Conservation (phyloP, 23 red algal genomes). For the Cyanidiococcus yangmingshanensis region DNA sequence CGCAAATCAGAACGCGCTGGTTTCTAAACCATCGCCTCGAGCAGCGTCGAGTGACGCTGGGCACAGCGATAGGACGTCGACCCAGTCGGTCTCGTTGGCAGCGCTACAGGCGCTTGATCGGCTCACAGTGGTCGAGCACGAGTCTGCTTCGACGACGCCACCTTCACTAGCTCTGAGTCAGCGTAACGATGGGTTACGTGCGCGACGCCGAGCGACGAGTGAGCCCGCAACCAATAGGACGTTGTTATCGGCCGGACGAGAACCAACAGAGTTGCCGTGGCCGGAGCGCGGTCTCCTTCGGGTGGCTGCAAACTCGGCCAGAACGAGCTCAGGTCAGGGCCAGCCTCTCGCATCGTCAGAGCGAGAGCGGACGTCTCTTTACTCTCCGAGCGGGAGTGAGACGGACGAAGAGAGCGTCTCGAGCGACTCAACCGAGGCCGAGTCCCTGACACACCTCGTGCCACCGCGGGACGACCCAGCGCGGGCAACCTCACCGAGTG, state of each 20-base stretch:
- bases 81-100: background rate
- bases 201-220: background rate
- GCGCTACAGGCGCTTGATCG: constrained; percentile 13
- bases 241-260: background rate
- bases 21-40: no score
- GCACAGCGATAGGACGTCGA: no score
- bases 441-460: background rate
- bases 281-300: background rate
- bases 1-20: no score
- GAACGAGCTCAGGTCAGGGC: background rate
- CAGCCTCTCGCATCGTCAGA: background rate
- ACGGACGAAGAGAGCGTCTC: background rate
- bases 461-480: background rate
- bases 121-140: constrained; percentile 6
- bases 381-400: background rate
- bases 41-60: no score
- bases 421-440: background rate
- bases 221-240: background rate
- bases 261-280: no score
- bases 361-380: background rate
- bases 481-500: background rate
- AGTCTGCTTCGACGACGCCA: background rate
- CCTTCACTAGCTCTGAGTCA: background rate
- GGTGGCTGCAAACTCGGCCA: background rate
- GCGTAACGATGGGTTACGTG: background rate